Base-by-base conservation (phyloP, 768 basidiomycete genomes). In the Amanita jacksonii region DNA sequence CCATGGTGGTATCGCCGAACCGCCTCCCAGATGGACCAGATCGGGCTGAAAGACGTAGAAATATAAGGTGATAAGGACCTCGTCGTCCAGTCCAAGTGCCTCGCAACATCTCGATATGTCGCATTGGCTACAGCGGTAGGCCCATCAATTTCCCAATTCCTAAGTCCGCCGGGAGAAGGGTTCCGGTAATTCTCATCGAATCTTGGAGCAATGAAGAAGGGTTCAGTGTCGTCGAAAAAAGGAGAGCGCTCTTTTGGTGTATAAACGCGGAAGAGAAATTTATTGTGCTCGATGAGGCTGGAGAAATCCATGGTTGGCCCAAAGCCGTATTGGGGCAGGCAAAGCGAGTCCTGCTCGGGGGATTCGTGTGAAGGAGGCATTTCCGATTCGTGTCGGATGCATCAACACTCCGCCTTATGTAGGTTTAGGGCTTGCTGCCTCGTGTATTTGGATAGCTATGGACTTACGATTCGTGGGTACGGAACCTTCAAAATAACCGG, bases 11-110 rank as follows among this genome's bases (percentile, higher is more conserved):
- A 85, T n/a, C 85, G 76, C 45, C 81, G 68, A 16, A 81, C 69
- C 3, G 84, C 85, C 57, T 88, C 85, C 83, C 83, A 88, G 28
- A 87, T 69, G 6, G 83, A 77, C 85, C 85, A 88, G 28, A 72
- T 74, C 51, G 87, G 83, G 63, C 81, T 86, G 58, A 87, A 86
- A 4, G 85, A 85, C 2, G 82, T 73, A 2, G 85, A 82, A 34
- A 87, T 72, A 49, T 75, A 87, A 4, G 76, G 69, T 0, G 85
- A 88, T 15, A 74, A 68, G 4, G 76, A 65, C 48, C 79, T 72
- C n/a, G 79, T 83, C 16, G 80, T 81, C 81, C 83, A 85, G 46
- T 85, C 79, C 76, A 88, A 75, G 54, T 87, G 79, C 49, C 64
- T 69, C 41, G 68, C 73, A 37, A 81, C 79, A 54, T 85, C 85